Evolutionary conservation across 306 rosid species (phyloP), one percentile per base, ranked within the genome.

Genomic region (Dicorynia guianensis): DNA sequence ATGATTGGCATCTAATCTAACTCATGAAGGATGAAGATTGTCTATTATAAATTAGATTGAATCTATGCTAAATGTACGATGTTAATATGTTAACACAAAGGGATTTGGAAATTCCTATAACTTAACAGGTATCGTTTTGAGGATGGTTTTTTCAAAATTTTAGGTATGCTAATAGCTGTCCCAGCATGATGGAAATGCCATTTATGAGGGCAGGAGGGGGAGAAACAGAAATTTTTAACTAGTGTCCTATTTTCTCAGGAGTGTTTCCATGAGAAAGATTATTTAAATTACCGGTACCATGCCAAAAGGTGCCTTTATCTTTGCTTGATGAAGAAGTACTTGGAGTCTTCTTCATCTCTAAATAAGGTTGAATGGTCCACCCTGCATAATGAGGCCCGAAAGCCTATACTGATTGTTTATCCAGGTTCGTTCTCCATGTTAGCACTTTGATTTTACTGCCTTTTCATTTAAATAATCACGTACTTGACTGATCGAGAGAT

Each of bases 201-300:
- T 25, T 25, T 25, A 25, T 25, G 54, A 64, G 46, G 20, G 11
- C 17, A 20, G 3, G 69, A 33, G 39, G 13, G 72, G 14, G n/a
- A n/a, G n/a, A 14, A 15, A 44, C 5, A 7, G 3, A 1, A 48
- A 39, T 48, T 54, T 49, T 46, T 69, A 50, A 61, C 25, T 20
- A 18, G 44, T 43, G 40, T 77, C 18, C 8, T 79, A 60, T 58
- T 63, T 62, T 79, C 76, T 66, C 82, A 95, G 99, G 97, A 89
- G 76, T 89, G 97, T 80, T 92, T 95, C 75, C 93, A 76, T 4
- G 97, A 90, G 92, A 95, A 95, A 79, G 98, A 95, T 74, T 95
- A 95, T 83, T 83, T 95, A 72, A 95, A 95, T 86, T 85, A 92
- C 69, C 83, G 97, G 49, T 95, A 95, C 71, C 89, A 92, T 76